Conservation (phyloP, 1,284 basidiomycete genomes). For the Moniliophthora roreri region DNA sequence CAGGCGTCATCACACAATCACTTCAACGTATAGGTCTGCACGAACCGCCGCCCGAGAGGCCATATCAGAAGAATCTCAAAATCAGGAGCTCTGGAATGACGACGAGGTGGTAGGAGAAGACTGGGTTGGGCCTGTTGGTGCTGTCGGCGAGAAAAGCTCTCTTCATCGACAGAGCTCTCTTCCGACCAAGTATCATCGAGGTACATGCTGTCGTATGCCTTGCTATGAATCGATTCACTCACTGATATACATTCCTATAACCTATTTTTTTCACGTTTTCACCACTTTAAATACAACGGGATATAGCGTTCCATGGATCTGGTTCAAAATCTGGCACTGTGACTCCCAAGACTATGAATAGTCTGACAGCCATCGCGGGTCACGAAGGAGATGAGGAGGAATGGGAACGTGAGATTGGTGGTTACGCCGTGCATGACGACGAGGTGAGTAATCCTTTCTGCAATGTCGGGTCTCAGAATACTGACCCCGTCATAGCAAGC, state of each 20-base stretch:
- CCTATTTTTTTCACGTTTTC: slow-evolving; percentile 13
- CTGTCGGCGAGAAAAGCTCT: slow-evolving; percentile 76
- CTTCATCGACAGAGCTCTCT: slow-evolving; percentile 80
- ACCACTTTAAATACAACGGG: slow-evolving; percentile 23
- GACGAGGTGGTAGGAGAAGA: slow-evolving; percentile 77
- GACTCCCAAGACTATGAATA: slow-evolving; percentile 76
- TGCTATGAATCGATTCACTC: slow-evolving; percentile 8
- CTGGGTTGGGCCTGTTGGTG: slow-evolving; percentile 77
- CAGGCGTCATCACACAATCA: slow-evolving; percentile 80
- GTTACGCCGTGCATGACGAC: slow-evolving; percentile 54
- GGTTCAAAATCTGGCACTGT: slow-evolving; percentile 56
- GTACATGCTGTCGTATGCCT: slow-evolving; percentile 37
- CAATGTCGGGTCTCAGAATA: slow-evolving; percentile 1
- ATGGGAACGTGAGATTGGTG: slow-evolving; percentile 71
- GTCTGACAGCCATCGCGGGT: slow-evolving; percentile 76
- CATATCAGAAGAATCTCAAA: slow-evolving; percentile 68
- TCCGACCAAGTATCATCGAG: slow-evolving; percentile 77
- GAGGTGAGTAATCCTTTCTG: slow-evolving; percentile 41
- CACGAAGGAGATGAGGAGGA: slow-evolving; percentile 84
- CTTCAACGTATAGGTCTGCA: slow-evolving; percentile 67
- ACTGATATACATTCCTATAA: slow-evolving; percentile 9
- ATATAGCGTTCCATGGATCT: slow-evolving; percentile 45
- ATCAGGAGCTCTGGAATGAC: slow-evolving; percentile 64
- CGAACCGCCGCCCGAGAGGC: slow-evolving; percentile 58
- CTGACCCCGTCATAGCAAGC: slow-evolving; percentile 33